Percentiles rank a stretch among this genome's conserved stretches.
Evolutionary conservation across 345 rosid species (phyloP).

Genomic region (Corchorus olitorius): DNA sequence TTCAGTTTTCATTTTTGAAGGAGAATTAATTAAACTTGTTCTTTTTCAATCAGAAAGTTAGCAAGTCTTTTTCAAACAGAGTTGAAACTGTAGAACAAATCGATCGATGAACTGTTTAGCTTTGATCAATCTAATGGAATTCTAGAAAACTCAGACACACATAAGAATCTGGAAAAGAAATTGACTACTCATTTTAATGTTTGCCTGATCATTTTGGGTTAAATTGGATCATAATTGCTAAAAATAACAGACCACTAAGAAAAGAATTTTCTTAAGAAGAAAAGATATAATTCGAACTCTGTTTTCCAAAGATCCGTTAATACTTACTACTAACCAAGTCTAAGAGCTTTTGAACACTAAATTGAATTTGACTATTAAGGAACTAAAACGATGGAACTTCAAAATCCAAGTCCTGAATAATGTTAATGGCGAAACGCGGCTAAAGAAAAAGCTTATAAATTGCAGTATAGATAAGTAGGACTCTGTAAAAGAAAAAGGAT

Average conservation of each 20-base stretch:
- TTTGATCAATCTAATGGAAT: neutral
- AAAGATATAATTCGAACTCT: neutral
- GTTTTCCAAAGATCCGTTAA: neutral
- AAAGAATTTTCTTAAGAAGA: neutral
- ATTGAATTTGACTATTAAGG: neutral
- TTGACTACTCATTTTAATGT: neutral
- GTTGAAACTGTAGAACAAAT: neutral
- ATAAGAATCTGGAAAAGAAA: neutral
- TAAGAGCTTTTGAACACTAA: neutral
- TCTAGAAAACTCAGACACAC: neutral
- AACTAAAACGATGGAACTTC: neutral
- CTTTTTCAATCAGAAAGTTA: neutral
- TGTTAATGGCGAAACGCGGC: slow-evolving; percentile 1
- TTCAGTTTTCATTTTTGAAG: neutral
- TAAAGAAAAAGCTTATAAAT: neutral
- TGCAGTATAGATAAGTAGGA: too few species aligned
- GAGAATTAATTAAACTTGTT: neutral
- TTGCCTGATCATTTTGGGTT: neutral
- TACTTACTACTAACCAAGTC: too few species aligned
- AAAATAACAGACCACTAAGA: neutral
- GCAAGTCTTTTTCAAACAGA: too few species aligned
- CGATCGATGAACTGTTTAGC: neutral
- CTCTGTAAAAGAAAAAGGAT: neutral
- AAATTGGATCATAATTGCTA: neutral
- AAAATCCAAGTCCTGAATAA: neutral